phyloP scores from a whole-genome alignment of 257 asterid genomes.

The Lycium barbarum region DNA sequence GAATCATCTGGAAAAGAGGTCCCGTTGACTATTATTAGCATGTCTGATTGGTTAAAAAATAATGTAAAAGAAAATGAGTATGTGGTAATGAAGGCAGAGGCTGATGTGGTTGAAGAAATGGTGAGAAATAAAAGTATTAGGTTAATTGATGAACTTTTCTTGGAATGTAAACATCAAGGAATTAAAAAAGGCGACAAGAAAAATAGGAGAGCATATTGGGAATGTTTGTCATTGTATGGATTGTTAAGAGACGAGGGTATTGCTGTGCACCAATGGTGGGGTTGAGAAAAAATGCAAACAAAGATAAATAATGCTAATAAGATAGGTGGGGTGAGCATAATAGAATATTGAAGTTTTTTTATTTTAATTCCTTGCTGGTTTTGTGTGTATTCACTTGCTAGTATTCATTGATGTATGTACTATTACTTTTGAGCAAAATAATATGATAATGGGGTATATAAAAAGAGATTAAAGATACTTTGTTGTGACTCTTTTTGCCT shows the following conservation, averaged over 20 bases:
- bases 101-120: conserved; percentile 77
- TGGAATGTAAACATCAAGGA: conserved; percentile 78
- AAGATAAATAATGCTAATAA: not conserved
- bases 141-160: conserved; percentile 74
- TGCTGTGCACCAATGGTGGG: conserved; percentile 97
- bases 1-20: conserved; percentile 27
- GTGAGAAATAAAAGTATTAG: conserved; percentile 50
- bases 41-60: conserved; percentile 60
- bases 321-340: conserved; percentile 26
- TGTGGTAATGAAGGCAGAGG: conserved; percentile 91
- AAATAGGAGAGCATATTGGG: conserved; percentile 81
- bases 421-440: conserved; percentile 24
- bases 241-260: conserved; percentile 74
- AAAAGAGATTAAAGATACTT: not conserved
- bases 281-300: not conserved
- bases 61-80: conserved; percentile 65
- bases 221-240: conserved; percentile 83
- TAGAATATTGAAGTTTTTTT: conserved; percentile 11
- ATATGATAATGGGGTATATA: conserved; percentile 8
- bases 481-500: not conserved
- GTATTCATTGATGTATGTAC: not conserved
- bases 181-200: conserved; percentile 43
- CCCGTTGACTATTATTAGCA: conserved; percentile 34
- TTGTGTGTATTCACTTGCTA: not conserved
- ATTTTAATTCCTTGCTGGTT: not conserved